Percentiles rank a stretch among this genome's conserved stretches.
Evolutionary conservation across 805 yeast genomes (phyloP).

Genomic region (Nadsonia fulvescens): DNA sequence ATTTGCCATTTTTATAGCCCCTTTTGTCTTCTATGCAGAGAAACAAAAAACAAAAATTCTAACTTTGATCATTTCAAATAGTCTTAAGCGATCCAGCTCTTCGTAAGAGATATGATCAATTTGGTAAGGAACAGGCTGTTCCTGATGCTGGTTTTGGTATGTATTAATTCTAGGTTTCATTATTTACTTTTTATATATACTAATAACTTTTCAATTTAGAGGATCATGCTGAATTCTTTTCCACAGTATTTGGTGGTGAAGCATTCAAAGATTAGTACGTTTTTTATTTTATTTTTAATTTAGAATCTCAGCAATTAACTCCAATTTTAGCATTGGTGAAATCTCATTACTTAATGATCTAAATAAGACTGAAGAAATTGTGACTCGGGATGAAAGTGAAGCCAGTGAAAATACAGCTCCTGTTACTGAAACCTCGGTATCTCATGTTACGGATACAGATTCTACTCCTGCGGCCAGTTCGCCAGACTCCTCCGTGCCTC

Average conservation of each 20-base stretch:
- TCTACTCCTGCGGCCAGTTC: conserved; percentile 3
- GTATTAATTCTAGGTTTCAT: no score
- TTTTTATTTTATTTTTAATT: no score
- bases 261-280: conserved; percentile 45
- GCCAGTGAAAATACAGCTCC: conserved; percentile 16
- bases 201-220: no score
- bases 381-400: conserved; percentile 27
- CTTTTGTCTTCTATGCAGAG: background rate
- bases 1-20: background rate
- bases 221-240: conserved; percentile 77
- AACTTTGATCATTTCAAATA: conserved; percentile 33
- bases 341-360: conserved; percentile 61
- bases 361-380: conserved; percentile 38
- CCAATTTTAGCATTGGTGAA: conserved; percentile 93
- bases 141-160: conserved; percentile 54
- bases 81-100: conserved; percentile 57
- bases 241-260: conserved; percentile 79
- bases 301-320: no score
- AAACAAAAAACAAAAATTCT: background rate
- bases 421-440: conserved; percentile 7
- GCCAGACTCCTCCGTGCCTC: conserved; percentile 1
- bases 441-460: conserved; percentile 6
- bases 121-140: conserved; percentile 61
- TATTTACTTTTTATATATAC: no score
- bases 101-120: conserved; percentile 61